phyloP scores from a whole-genome alignment of 352 stramenopile species.

The Proteromonas lacertae region DNA sequence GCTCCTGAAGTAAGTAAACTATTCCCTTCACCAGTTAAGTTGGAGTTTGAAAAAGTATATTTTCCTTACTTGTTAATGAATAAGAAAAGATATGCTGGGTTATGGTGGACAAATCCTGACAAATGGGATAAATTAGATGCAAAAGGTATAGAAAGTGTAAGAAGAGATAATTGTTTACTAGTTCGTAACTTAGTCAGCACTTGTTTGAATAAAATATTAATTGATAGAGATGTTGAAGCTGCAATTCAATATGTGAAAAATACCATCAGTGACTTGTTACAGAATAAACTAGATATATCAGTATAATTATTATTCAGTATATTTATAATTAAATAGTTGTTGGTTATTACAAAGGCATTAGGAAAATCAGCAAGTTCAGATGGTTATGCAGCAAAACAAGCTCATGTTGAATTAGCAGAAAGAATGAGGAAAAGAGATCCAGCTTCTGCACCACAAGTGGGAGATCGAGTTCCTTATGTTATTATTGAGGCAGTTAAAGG shows the following conservation, averaged over 20 bases:
- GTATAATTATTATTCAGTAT: too few species aligned
- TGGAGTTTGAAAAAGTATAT: slow-evolving; percentile 99
- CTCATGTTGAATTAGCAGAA: slow-evolving; percentile 87
- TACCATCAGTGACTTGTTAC: slow-evolving; percentile 82
- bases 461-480: slow-evolving; percentile 94
- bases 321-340: too few species aligned
- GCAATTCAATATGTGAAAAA: slow-evolving; percentile 84
- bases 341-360: slow-evolving; percentile 95
- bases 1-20: slow-evolving; percentile 72
- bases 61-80: slow-evolving; percentile 98
- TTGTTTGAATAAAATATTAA: slow-evolving; percentile 86
- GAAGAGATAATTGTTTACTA: slow-evolving; percentile 89
- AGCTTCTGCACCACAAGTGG: slow-evolving; percentile 73
- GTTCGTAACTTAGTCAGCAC: slow-evolving; percentile 81
- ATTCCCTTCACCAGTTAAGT: slow-evolving; percentile 76
- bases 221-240: slow-evolving; percentile 60
- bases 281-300: slow-evolving; percentile 99
- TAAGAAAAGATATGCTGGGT: slow-evolving; percentile 84
- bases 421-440: slow-evolving; percentile 88
- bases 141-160: slow-evolving; percentile 88
- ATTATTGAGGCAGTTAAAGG: slow-evolving; percentile 82
- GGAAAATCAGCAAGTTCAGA: slow-evolving; percentile 87
- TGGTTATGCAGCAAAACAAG: slow-evolving; percentile 85
- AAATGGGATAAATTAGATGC: slow-evolving; percentile 92
- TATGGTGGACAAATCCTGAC: slow-evolving; percentile 55